Base-by-base conservation (phyloP, 805 yeast genomes). In the Saturnispora hagleri region DNA sequence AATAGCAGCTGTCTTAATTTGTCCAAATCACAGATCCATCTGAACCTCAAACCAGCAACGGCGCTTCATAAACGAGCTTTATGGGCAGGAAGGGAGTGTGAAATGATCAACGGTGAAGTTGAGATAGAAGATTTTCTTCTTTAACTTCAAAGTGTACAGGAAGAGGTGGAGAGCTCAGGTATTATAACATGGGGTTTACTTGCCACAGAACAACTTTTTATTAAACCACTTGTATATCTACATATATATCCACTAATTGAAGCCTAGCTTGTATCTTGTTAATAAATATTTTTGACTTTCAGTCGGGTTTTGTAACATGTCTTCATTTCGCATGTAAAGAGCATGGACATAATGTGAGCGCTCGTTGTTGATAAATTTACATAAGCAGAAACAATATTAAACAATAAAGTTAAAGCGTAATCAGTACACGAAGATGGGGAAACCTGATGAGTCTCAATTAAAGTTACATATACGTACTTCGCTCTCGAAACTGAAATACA, bases 51-150 rank as follows among this genome's bases (percentile, higher is more conserved):
- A 9, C 53, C 48, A 31, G 64, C 61, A 20, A 13, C 24, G 17
- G 66, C 70, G 3, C 49, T 67, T 40, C 66, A 66, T 42, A 63
- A 58, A 45, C 56, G 66, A 28, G 67, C 70, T 6, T 48, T 67
- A 18, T 59, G 64, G 49, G 60, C 62, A 24, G 69, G 69, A 9
- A 63, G 60, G 44, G 63, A 61, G 24, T 54, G 58, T 24, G 66
- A 66, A 51, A 65, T 67, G 70, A 63, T 66, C 20, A 51, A 56
- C 43, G 52, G 53, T 26, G 33, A 50, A 12, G 28, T 47, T 26
- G 38, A 47, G 22, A 26, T 51, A 15, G 50, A 47, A 26, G 54
- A 48, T 15, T 51, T 51, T 17, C 33, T 51, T 17, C 47, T 53
- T 17, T 53, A 38, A 35, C 13, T 5, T 13, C 5, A 4, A 10